Percentiles rank a stretch among this genome's conserved stretches.
Evolutionary conservation across 352 stramenopile species (phyloP).

Genomic region (Halophytophthora batemanensis): DNA sequence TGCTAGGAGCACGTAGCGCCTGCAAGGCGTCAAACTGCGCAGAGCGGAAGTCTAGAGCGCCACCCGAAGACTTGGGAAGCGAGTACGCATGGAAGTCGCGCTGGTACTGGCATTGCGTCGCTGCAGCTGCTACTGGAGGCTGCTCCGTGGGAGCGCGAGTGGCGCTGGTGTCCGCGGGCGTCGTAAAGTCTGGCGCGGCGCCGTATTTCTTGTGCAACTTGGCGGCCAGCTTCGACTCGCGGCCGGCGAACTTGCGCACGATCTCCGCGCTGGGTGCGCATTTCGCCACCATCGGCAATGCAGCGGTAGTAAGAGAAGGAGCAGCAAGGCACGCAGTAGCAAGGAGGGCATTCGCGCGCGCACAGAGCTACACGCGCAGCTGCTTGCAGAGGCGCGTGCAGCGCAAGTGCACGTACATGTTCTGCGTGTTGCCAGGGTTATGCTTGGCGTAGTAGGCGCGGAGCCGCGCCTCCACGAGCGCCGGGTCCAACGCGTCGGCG

Average conservation of each 20-base stretch:
- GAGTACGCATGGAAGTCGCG: conserved; percentile 28
- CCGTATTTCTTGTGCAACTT: conserved; percentile 83
- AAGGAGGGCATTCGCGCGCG: too few relatives aligned
- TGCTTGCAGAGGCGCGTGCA: too few relatives aligned
- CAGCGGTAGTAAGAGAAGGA: background rate
- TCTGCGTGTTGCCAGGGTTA: conserved; percentile 74
- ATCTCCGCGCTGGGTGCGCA: conserved; percentile 53
- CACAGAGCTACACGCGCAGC: too few relatives aligned
- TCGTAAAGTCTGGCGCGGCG: conserved; percentile 35
- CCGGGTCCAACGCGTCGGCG: conserved; percentile 14
- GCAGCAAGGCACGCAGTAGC: conserved; percentile 4
- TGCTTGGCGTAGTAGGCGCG: conserved; percentile 69
- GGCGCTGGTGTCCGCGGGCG: background rate
- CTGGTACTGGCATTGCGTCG: conserved; percentile 25
- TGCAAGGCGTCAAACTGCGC: conserved; percentile 48
- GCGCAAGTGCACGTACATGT: conserved; percentile 49
- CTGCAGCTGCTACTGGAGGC: conserved; percentile 3
- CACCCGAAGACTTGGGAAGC: conserved; percentile 8
- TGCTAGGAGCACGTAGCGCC: conserved; percentile 32
- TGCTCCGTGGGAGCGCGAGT: background rate
- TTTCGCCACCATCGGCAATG: background rate
- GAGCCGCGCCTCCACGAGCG: conserved; percentile 47
- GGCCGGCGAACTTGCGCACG: conserved; percentile 59
- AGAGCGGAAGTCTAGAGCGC: conserved; percentile 50
- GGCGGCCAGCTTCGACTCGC: conserved; percentile 56